Conservation (phyloP, 768 basidiomycete species). For the Russula vinacea region DNA sequence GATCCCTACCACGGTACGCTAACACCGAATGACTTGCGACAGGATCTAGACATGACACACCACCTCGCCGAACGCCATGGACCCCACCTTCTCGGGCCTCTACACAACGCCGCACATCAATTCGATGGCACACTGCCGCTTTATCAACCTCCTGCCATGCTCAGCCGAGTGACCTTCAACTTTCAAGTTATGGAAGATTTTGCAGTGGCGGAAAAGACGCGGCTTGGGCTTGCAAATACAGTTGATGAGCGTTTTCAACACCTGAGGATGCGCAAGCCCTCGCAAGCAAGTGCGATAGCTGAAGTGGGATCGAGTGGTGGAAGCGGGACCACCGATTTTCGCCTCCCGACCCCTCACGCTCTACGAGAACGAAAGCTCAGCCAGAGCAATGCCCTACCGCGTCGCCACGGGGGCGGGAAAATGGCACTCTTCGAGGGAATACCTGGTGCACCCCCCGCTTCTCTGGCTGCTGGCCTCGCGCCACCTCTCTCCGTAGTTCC, state of each 20-base stretch:
- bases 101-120: slow-evolving; percentile 12
- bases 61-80: slow-evolving; percentile 40
- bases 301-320: slow-evolving; percentile 29
- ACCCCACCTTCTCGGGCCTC: slow-evolving; percentile 45
- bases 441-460: slow-evolving; percentile 47
- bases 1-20: neutral
- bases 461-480: slow-evolving; percentile 33
- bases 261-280: slow-evolving; percentile 32
- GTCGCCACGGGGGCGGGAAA: slow-evolving; percentile 67
- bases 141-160: slow-evolving; percentile 55
- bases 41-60: slow-evolving; percentile 14
- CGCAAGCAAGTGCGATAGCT: slow-evolving; percentile 22
- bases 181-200: slow-evolving; percentile 76
- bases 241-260: slow-evolving; percentile 32
- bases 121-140: slow-evolving; percentile 54
- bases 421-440: slow-evolving; percentile 81
- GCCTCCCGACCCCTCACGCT: slow-evolving; percentile 50
- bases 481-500: slow-evolving; percentile 41
- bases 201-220: slow-evolving; percentile 63
- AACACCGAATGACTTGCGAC: slow-evolving; percentile 4
- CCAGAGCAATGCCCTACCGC: slow-evolving; percentile 70
- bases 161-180: slow-evolving; percentile 58
- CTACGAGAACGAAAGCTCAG: slow-evolving; percentile 83
- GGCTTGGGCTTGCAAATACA: slow-evolving; percentile 52
- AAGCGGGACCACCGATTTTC: slow-evolving; percentile 30